Base-by-base conservation (phyloP, 352 stramenopile genomes). In the Globisporangium cederbergense region DNA sequence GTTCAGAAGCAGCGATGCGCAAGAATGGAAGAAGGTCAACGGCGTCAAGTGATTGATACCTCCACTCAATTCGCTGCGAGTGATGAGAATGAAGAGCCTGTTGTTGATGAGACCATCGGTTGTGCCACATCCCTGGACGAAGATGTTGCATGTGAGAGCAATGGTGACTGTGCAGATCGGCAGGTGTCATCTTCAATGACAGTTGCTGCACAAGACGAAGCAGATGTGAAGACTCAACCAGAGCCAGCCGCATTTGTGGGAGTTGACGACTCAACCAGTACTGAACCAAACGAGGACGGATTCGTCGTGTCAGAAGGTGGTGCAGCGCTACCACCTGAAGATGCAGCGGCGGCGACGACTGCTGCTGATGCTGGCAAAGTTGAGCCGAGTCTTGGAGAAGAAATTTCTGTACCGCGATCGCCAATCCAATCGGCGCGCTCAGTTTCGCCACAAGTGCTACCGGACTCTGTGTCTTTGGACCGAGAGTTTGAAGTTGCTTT, bases 1-100 rank as follows among this genome's bases (percentile, higher is more conserved):
- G 68, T 86, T 11, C 66, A 68, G 28, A 65, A 68, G 22, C 63
- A 46, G 22, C 76, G 69, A 60, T 70, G 67, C 42, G 16, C 11
- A 1, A 49, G 64, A 38, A 59, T 22, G 5, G 16, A 45, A 28
- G 14, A 61, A 30, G 30, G 13, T 10, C 22, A 4, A 11, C 49
- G 11, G n/a, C 22, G 10, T 4, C 25, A 13, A 4, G 49, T 22
- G 49, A 38, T 10, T 20, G 22, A 4, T 9, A 10, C 22, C 4
- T 7, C 9, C 1, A 13, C 7, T 8, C 51, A n/a, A 10, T 57
- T 28, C 28, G 28, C 18, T 16, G 30, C 28, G 3, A 57, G 16
- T 28, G 51, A 42, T 30, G 9, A 42, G 6, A 28, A 9, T 13
- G 14, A 14, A 38, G 28, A 42, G 1, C 51, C 20, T 3, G 28